Conservation (phyloP, 148 eudicot genomes). For the Diospyros kaki region DNA sequence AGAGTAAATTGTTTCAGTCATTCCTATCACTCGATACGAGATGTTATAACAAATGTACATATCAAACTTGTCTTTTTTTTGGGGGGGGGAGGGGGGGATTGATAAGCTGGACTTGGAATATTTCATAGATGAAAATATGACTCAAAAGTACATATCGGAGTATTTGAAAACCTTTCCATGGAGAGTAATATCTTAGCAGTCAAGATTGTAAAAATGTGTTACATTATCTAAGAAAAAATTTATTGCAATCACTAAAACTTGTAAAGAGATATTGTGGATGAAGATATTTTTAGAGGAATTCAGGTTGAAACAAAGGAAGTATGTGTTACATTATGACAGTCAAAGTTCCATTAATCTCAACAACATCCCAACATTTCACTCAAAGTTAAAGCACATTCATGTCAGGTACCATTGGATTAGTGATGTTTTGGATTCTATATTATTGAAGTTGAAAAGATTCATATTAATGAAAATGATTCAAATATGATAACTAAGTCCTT, state of each 20-base stretch:
- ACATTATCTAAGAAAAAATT: not conserved
- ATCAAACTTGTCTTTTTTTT: not conserved
- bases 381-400: not conserved
- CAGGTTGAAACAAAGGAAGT: not conserved
- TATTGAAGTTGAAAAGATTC: not conserved
- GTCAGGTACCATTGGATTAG: not conserved
- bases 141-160: not conserved
- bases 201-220: not conserved
- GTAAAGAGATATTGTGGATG: not conserved
- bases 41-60: too few species aligned
- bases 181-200: not conserved
- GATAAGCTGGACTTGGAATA: not conserved
- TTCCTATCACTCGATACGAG: too few species aligned
- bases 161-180: not conserved
- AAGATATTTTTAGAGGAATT: not conserved
- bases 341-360: not conserved
- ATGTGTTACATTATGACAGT: not conserved
- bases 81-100: too few species aligned
- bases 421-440: not conserved
- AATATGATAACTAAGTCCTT: too few species aligned
- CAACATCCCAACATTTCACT: not conserved
- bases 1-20: too few species aligned
- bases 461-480: not conserved
- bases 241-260: not conserved
- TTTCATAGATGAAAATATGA: not conserved